Evolutionary conservation across 169 alveolate genomes (phyloP).

Genomic region (Plasmodium malariae): DNA sequence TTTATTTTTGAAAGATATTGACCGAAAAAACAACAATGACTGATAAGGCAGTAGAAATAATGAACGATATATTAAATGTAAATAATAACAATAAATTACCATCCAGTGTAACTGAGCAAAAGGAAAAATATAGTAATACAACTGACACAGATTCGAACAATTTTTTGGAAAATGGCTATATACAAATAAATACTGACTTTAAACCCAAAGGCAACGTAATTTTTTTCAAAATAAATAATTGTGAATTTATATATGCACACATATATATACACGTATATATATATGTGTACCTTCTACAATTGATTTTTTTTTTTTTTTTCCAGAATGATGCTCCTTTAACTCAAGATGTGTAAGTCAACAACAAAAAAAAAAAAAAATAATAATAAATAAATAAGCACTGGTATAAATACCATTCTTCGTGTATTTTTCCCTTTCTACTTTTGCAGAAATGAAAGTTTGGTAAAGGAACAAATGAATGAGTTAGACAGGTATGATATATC

Average conservation of each 20-base stretch:
- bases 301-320: conserved; percentile 10
- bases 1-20: conserved; percentile 21
- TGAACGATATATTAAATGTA: conserved; percentile 46
- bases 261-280: neutral
- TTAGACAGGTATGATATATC: conserved; percentile 38
- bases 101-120: neutral
- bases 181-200: conserved; percentile 1
- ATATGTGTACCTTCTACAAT: neutral
- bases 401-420: neutral
- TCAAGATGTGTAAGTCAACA: conserved; percentile 53
- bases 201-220: conserved; percentile 17
- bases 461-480: conserved; percentile 43
- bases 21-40: conserved; percentile 62
- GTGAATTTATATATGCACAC: neutral
- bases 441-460: conserved; percentile 31
- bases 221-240: neutral
- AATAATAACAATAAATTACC: conserved; percentile 20
- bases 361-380: conserved; percentile 2
- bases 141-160: neutral
- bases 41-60: conserved; percentile 59
- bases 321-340: neutral
- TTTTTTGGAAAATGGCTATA: neutral
- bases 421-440: neutral
- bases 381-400: neutral
- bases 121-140: conserved; percentile 1